phyloP scores from a whole-genome alignment of 116 monocot species.

The Cymodocea nodosa region DNA sequence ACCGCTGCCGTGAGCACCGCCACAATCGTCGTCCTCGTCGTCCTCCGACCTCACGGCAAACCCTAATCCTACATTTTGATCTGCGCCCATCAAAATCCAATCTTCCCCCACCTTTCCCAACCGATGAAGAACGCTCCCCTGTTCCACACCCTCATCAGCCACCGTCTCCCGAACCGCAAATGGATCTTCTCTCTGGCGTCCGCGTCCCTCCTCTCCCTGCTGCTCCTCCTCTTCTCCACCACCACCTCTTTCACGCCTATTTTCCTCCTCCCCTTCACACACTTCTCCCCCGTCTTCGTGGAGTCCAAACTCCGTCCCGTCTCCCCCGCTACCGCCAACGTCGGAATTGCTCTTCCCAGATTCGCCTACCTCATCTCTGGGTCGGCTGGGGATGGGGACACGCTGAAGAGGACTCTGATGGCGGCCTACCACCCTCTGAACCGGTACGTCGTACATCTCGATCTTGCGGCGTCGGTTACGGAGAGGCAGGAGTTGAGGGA shows the following conservation, averaged over 20 bases:
- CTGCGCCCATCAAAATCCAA: not conserved
- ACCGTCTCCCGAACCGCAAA: constrained; percentile 1
- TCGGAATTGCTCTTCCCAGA: constrained; percentile 7
- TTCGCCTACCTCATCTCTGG: constrained; percentile 73
- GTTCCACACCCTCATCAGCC: not conserved
- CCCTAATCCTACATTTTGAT: not conserved
- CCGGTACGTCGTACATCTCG: constrained; percentile 54
- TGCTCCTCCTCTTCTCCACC: constrained; percentile 22
- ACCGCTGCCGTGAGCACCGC: too few relatives aligned
- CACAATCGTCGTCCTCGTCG: not conserved
- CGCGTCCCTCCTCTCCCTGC: constrained; percentile 18
- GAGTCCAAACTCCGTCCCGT: constrained; percentile 36
- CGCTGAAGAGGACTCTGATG: constrained; percentile 25
- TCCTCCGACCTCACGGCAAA: not conserved
- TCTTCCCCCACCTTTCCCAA: not conserved
- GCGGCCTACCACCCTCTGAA: constrained; percentile 69
- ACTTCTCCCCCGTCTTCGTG: constrained; percentile 25
- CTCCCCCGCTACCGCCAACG: not conserved
- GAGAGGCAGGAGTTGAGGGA: constrained; percentile 26
- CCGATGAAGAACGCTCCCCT: not conserved
- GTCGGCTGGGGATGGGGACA: constrained; percentile 40
- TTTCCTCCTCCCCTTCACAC: constrained; percentile 9
- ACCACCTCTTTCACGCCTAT: constrained; percentile 2
- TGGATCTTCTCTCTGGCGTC: constrained; percentile 38
- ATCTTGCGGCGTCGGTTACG: constrained; percentile 31